Evolutionary conservation across 1,284 basidiomycete species (phyloP).

Genomic region (Inonotus obliquus): DNA sequence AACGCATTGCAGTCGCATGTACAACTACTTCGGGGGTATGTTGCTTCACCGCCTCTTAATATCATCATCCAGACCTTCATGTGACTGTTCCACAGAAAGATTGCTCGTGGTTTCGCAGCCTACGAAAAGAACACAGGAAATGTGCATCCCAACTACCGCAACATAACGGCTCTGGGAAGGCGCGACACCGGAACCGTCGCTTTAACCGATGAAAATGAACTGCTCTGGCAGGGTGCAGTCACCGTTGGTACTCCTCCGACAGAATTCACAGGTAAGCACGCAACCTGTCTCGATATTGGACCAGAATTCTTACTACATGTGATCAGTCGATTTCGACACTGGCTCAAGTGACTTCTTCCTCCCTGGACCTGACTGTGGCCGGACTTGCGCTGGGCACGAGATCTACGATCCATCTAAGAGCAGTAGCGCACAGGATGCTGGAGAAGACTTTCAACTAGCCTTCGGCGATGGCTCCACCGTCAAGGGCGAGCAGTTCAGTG

Average conservation of each 20-base stretch:
- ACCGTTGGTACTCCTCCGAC: slow-evolving; percentile 15
- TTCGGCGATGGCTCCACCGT: slow-evolving; percentile 22
- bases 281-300: not conserved
- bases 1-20: slow-evolving; percentile 11
- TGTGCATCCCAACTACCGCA: slow-evolving; percentile 11
- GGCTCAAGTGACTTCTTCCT: slow-evolving; percentile 23
- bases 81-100: slow-evolving; percentile 11
- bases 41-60: not conserved
- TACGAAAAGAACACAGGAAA: slow-evolving; percentile 18
- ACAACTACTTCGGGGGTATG: slow-evolving; percentile 10
- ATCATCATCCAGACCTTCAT: not conserved
- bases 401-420: slow-evolving; percentile 17
- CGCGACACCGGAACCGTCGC: slow-evolving; percentile 13
- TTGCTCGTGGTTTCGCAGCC: slow-evolving; percentile 15
- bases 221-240: slow-evolving; percentile 16
- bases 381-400: slow-evolving; percentile 21
- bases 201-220: slow-evolving; percentile 6
- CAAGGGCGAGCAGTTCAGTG: slow-evolving; percentile 18
- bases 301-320: not conserved
- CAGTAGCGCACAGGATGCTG: slow-evolving; percentile 14
- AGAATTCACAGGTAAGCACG: slow-evolving; percentile 6
- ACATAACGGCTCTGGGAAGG: not conserved
- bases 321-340: slow-evolving; percentile 24
- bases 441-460: slow-evolving; percentile 15
- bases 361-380: slow-evolving; percentile 18